A percentile compares a stretch with the other conserved stretches of the same genome.
Conservation (phyloP, 2,329 filamentous ascomycete genomes). For the Pseudofabraea citricarpa region DNA sequence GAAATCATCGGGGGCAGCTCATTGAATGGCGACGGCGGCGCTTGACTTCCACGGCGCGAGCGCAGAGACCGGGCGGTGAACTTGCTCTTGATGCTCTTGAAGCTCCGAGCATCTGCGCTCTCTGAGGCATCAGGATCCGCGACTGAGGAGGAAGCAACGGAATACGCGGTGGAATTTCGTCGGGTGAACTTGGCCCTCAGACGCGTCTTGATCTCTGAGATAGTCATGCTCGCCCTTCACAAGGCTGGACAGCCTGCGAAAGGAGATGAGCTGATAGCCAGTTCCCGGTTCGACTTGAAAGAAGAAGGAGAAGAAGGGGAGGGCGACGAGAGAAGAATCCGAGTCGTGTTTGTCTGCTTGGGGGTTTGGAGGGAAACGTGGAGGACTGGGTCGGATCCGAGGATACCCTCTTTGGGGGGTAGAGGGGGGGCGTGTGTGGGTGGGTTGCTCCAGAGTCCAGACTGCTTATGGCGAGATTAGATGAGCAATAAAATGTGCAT, state of each 20-base stretch:
- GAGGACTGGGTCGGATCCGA: no score
- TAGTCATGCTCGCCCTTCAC: slow-evolving; percentile 17
- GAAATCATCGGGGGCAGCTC: background rate
- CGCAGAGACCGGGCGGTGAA: background rate
- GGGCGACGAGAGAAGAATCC: background rate
- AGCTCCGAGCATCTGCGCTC: background rate
- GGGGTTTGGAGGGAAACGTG: no score
- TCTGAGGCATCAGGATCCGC: background rate
- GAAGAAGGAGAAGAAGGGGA: background rate
- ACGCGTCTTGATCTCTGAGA: slow-evolving; percentile 19
- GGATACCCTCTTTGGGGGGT: no score
- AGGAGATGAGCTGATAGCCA: background rate
- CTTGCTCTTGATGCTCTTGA: slow-evolving; percentile 1
- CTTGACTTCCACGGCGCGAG: background rate
- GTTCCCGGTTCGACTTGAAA: no score
- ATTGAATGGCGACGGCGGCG: background rate
- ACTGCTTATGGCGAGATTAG: no score
- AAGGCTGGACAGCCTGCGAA: slow-evolving; percentile 1
- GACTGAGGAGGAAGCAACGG: slow-evolving; percentile 8
- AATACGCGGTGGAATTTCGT: slow-evolving; percentile 16
- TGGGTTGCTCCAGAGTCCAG: no score
- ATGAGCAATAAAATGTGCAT: no score
- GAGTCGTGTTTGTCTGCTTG: no score
- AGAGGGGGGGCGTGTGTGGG: no score
- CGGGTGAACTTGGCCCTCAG: slow-evolving; percentile 20